Base-by-base conservation (phyloP, 164 flowering plant species). In the Chimonanthus praecox region DNA sequence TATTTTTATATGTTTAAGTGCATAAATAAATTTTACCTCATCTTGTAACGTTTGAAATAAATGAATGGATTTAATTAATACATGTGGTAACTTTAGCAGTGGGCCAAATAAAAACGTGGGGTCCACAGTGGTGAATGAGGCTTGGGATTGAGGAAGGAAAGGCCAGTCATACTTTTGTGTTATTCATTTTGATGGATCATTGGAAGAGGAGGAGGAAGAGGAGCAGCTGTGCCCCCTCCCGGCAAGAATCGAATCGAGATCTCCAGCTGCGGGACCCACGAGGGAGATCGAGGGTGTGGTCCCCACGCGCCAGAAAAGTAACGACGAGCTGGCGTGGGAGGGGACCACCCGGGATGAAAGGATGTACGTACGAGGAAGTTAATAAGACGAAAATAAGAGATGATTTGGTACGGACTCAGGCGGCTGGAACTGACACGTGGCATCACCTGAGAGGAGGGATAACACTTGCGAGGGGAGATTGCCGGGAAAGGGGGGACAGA, bases 401-500 rank as follows among this genome's bases (percentile, higher is more conserved):
- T 48, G 63, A 69, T 65, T 43, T 60, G 44, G 33, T 33, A 33
- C 33, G 33, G 33, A 33, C n/a, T 33, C 33, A 33, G 7, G 71
- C 15, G 49, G 72, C 43, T 7, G 54, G n/a, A 0, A 15, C 51
- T 15, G 47, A 51, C 49, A 69, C 61, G 77, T 21, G 43, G 6
- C 64, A 6, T 18, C 20, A 15, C 16, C 1, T 1, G 33, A 33
- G 33, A 33, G 33, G 33, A 33, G 8, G 64, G 7, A n/a, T 2
- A 61, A 71, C 73, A 71, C 77, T 77, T 80, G 77, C 43, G 6
- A 33, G 46, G 50, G 51, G 48, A 4, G 68, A 11, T 72, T 79
- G 75, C 84, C 81, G 67, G 77, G 73, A 79, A 50, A 48, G 72
- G 85, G 74, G 80, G 78, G 85, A 78, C 87, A 87, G 15, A 77